Evolutionary conservation across 2,329 filamentous ascomycete species (phyloP), one percentile per base, ranked within the genome.

Genomic region (Xenoacremonium recifei): DNA sequence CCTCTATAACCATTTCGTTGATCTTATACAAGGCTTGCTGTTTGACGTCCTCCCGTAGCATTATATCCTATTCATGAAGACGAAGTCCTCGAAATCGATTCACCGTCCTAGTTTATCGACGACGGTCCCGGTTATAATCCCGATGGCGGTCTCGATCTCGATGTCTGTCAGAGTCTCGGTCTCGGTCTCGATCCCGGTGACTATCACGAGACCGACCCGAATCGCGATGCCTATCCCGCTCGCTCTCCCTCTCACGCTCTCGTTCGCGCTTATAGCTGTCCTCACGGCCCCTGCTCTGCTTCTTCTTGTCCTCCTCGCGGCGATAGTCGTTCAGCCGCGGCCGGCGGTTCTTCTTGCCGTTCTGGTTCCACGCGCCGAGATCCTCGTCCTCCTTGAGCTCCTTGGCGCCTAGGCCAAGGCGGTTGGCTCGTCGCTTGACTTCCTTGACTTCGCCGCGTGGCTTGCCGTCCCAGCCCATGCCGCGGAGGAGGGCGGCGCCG

Each of bases 401-500:
- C 60, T 92, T 96, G 10, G 91, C 91, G 4, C 92, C 93, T 6
- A 97, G 84, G 0, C 93, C 93, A 9, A 97, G 73, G 42, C 95
- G 77, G 44, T 89, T 89, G 13, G 89, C 85, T 37, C 91, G 80
- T 38, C 83, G 77, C 59, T 86, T 84, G 48, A 80, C 84, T 25
- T 82, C 73, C 51, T 86, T 86, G 5, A 69, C 63, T 34, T 67
- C 73, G 2, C 73, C 76, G 35, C 72, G 68, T 47, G 75, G 71
- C 40, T 82, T 78, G 64, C 68, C 85, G 72, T 96, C 90, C 91
- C 92, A 96, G 7, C 93, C 93, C 87, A 97, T 96, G 9, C 91
- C 90, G 21, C 91, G 82, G 25, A 99, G 75, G 50, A 97, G 75
- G 1, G 91, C 90, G 15, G 90, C 87, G 6, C 93, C 93, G 52